phyloP scores from a whole-genome alignment of 202 grass and related monocot species.

The Hordeum pubiflorum region DNA sequence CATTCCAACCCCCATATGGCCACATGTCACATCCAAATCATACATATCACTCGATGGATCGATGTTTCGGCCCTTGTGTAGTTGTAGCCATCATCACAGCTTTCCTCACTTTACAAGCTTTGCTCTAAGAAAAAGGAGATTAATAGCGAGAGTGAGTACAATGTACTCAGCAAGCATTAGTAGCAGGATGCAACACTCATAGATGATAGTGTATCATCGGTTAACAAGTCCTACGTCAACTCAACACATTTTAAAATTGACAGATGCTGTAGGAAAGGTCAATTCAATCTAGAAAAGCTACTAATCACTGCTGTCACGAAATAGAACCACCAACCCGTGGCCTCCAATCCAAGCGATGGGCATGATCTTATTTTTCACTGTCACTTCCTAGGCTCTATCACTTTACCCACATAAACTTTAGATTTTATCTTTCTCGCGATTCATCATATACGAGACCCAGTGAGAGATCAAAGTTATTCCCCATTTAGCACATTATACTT shows the following conservation, averaged over 20 bases:
- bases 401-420: neutral
- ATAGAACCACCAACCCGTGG: neutral
- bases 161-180: neutral
- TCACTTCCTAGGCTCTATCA: neutral
- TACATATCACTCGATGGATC: too few species aligned
- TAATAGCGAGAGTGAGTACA: neutral
- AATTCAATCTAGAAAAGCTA: neutral
- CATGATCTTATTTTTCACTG: neutral
- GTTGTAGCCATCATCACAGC: neutral
- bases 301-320: neutral
- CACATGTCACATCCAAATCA: too few species aligned
- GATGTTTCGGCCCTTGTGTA: neutral
- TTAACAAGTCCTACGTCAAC: neutral
- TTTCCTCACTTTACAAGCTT: neutral
- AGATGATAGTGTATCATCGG: neutral
- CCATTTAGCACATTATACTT: neutral
- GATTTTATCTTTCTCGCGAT: neutral
- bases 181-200: neutral
- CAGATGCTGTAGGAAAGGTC: neutral
- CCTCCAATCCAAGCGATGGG: neutral
- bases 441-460: neutral
- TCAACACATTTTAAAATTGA: neutral
- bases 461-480: neutral
- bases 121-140: neutral
- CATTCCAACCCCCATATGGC: too few species aligned